These are phyloP conservation scores for Amanita polypyramis DNA, from an alignment of 768 basidiomycete species.

Conservation along the genomic window DNA sequence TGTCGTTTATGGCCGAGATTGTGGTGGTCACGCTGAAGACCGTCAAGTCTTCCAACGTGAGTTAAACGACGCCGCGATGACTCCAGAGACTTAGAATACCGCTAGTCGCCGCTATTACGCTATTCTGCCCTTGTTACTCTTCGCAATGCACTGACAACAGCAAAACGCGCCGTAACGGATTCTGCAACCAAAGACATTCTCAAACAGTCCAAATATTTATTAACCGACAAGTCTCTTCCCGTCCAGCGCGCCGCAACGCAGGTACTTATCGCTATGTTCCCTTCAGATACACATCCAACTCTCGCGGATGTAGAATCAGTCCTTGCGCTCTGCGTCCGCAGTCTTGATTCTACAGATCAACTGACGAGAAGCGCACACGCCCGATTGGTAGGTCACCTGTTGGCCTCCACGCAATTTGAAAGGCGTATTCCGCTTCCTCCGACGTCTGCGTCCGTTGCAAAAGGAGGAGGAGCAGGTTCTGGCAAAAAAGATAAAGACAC, in stretches of 20 bases:
- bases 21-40: conserved; percentile 54
- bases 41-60: conserved; percentile 60
- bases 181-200: conserved; percentile 66
- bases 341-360: conserved; percentile 77
- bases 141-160: conserved; percentile 68
- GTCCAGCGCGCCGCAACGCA: conserved; percentile 80
- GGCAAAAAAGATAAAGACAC: conserved; percentile 49
- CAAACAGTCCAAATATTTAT: conserved; percentile 67
- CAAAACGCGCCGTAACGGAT: conserved; percentile 80
- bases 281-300: conserved; percentile 12
- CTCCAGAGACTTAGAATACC: conserved; percentile 1
- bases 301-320: conserved; percentile 68
- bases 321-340: conserved; percentile 53
- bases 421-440: conserved; percentile 29
- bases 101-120: conserved; percentile 63
- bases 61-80: conserved; percentile 16
- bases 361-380: conserved; percentile 72
- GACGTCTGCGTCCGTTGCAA: conserved; percentile 18
- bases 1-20: conserved; percentile 93
- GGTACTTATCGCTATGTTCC: conserved; percentile 26
- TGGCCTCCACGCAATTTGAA: conserved; percentile 75
- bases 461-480: conserved; percentile 30
- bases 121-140: conserved; percentile 72
- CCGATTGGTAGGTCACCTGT: conserved; percentile 71
- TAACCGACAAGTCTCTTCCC: conserved; percentile 76